phyloP scores from a whole-genome alignment of 2,329 filamentous ascomycete genomes.

The Coniochaeta prunicola region DNA sequence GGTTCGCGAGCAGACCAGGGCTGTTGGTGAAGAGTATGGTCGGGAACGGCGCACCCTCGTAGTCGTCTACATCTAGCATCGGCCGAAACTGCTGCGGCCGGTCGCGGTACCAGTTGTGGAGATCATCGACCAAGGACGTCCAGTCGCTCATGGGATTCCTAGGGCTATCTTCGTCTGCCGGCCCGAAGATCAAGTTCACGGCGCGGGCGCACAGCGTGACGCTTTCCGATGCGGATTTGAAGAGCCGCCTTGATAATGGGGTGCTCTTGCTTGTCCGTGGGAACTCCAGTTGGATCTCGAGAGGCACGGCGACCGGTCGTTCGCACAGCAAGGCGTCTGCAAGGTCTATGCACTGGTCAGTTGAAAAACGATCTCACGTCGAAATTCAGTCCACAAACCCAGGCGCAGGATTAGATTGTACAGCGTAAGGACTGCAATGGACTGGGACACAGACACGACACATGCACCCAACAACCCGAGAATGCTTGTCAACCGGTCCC shows the following conservation, averaged over 20 bases:
- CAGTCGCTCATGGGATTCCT: too few species aligned
- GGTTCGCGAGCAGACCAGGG: conserved; percentile 49
- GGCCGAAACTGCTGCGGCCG: neutral
- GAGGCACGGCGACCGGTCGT: too few species aligned
- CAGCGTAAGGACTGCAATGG: too few species aligned
- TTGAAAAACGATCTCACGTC: neutral
- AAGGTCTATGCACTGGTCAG: neutral
- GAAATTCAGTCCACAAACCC: neutral
- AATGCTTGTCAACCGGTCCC: too few species aligned
- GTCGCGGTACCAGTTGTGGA: neutral
- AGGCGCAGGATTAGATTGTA: too few species aligned
- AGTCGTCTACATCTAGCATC: conserved; percentile 11
- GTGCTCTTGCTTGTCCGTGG: too few species aligned
- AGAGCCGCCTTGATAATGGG: too few species aligned
- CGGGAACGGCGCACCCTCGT: conserved; percentile 31
- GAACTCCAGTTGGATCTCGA: too few species aligned
- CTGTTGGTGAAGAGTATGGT: conserved; percentile 44
- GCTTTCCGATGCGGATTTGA: too few species aligned
- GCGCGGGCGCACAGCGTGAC: neutral
- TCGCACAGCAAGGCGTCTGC: neutral
- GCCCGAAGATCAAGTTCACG: neutral
- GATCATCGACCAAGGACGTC: neutral
- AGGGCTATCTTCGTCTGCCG: too few species aligned
- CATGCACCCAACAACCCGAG: too few species aligned
- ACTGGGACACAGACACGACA: too few species aligned